Conservation (phyloP, 2,329 filamentous ascomycete species). For the Setomelanomma holmii region DNA sequence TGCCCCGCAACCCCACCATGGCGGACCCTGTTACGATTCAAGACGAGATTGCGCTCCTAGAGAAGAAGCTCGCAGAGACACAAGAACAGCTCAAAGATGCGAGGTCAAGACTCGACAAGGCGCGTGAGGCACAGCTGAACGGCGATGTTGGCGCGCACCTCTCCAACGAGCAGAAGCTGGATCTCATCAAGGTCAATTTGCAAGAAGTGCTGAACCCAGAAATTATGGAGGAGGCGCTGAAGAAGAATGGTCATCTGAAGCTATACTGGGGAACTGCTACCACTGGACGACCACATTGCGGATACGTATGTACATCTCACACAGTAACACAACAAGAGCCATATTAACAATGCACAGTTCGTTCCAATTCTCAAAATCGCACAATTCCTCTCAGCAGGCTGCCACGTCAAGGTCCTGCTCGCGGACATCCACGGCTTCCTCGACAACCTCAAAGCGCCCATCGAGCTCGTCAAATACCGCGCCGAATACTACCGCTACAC, state of each 20-base stretch:
- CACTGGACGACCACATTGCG: constrained; percentile 86
- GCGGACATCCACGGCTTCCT: constrained; percentile 73
- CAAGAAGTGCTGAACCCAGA: constrained; percentile 84
- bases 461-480: constrained; percentile 83
- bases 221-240: constrained; percentile 76
- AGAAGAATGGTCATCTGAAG: constrained; percentile 70
- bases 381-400: constrained; percentile 83
- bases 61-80: constrained; percentile 41
- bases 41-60: constrained; percentile 40
- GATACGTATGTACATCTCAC: constrained; percentile 62
- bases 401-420: constrained; percentile 80
- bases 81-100: constrained; percentile 41
- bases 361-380: constrained; percentile 89
- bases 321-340: background rate
- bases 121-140: constrained; percentile 21
- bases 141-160: constrained; percentile 38
- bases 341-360: constrained; percentile 55
- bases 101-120: constrained; percentile 35
- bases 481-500: constrained; percentile 82
- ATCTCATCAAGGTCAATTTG: constrained; percentile 80
- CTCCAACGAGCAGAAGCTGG: constrained; percentile 68
- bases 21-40: constrained; percentile 39
- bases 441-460: constrained; percentile 83
- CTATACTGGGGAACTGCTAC: constrained; percentile 92
- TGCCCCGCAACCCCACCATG: constrained; percentile 41